Evolutionary conservation across 106 monocot genomes (phyloP), one percentile per base, ranked within the genome.

Genomic region (Platanthera guangdongensis): DNA sequence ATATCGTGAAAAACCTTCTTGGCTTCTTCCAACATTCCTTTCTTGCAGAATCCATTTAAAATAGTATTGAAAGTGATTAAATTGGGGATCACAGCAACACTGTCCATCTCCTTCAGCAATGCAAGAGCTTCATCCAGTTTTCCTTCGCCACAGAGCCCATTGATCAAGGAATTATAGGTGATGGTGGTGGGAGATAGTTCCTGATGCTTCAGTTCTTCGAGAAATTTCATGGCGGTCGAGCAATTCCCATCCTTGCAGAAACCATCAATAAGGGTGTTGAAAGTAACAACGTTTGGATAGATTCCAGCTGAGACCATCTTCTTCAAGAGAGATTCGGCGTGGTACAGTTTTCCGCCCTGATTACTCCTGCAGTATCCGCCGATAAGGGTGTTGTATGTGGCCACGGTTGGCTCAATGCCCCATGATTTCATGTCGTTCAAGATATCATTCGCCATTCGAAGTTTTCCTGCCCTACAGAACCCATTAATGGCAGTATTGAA

Each of bases 31-130:
- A 90, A 52, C 94, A 85, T 83, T 73, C 86, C 90, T 69, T 88
- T 92, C 88, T 94, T 99, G 74, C 92, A 99, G 69, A 85, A 94
- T 12, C 99, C 99, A 78, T 90, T 89, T 30, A 90, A 68, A 14
- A 99, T 74, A 11, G 63, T 79, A 80, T 92, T 94, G 63, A 86
- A 92, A 59, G 86, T 94, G 52, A 89, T 55, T 67, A 90, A 60
- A 88, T 85, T 90, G 0, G 94, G 86, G 28, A 76, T 64, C 59
- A 88, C 25, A 68, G 67, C 63, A 13, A 6, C 51, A 3, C 39
- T 63, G 78, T 87, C 80, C 90, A 93, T 91, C 78, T 93, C 89
- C 52, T 78, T 67, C 50, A 93, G 54, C 79, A 94, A 81, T 49
- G 25, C 50, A 8, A 84, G 47, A 10, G 85, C 91, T 68, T 89